A percentile compares a stretch with the other conserved stretches of the same genome.
These are phyloP conservation scores for Coemansia sp. DNA, from an alignment of 192 early-diverging fungal genomes.

Conservation along the genomic window DNA sequence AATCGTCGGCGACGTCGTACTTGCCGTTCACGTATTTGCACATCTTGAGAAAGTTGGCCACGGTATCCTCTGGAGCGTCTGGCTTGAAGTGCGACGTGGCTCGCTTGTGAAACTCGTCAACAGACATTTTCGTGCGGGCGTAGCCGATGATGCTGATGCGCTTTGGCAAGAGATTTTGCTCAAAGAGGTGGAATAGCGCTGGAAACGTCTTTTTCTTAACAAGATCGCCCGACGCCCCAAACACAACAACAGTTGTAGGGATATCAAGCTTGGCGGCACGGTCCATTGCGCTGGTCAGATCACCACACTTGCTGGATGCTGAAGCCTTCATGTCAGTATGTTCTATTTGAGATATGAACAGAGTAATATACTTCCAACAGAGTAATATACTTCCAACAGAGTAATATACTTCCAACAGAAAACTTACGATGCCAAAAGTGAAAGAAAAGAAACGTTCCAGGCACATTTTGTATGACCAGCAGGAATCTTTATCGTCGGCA, in stretches of 20 bases:
- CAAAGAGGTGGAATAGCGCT: slow-evolving; percentile 88
- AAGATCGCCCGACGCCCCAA: slow-evolving; percentile 90
- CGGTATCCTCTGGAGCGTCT: slow-evolving; percentile 19
- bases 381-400: not conserved
- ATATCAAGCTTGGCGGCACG: slow-evolving; percentile 43
- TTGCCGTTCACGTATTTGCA: slow-evolving; percentile 82
- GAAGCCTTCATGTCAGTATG: not conserved
- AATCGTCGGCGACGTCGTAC: slow-evolving; percentile 81
- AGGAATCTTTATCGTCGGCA: too few relatives aligned
- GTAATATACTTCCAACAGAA: not conserved
- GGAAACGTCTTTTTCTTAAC: slow-evolving; percentile 98
- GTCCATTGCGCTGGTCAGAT: slow-evolving; percentile 30
- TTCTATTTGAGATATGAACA: not conserved
- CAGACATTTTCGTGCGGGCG: slow-evolving; percentile 81
- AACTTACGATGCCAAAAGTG: not conserved
- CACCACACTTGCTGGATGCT: not conserved
- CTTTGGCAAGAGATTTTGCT: slow-evolving; percentile 76
- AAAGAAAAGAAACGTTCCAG: not conserved
- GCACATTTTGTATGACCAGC: not conserved
- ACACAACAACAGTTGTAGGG: slow-evolving; percentile 60
- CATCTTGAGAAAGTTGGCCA: slow-evolving; percentile 67
- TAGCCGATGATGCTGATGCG: slow-evolving; percentile 86
- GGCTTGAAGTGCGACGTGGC: slow-evolving; percentile 61
- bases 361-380: not conserved
- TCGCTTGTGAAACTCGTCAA: slow-evolving; percentile 75